Base-by-base conservation (phyloP, 176 grass and related monocot genomes). In the Saccharum spontaneum region DNA sequence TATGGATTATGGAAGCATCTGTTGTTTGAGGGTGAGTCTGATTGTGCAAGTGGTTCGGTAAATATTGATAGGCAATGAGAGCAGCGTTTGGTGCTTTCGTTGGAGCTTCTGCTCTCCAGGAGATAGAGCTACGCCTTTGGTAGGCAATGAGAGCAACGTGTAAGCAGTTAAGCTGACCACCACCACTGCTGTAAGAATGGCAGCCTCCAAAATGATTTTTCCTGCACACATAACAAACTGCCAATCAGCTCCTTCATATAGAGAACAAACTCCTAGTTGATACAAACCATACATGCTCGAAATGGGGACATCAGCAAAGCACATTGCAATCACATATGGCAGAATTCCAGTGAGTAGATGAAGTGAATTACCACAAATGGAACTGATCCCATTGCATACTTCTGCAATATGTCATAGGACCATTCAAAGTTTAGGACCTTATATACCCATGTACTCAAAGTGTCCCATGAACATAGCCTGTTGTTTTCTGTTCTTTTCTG, bases 201-300 rank as follows among this genome's bases (percentile, higher is more conserved):
- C 95, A 44, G 95, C 87, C 80, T 97, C 92, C 73, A 97, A 76
- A 80, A 94, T 94, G 63, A 94, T 16, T 88, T 97, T 94, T 44
- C 95, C 95, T 97, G 92, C 77, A 62, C 77, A 49, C 22, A 84
- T 16, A 84, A 62, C 40, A 75, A 50, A 60, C 1, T 9, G 7
- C 4, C 38, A 44, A 18, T 83, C n/a, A 90, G 62, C 60, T 79
- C 60, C 76, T 38, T 5, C 17, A 67, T 6, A 83, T 3, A 83
- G 14, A 75, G 18, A 66, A 17, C 15, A 18, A 60, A 73, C 73
- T 43, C 10, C 7, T 20, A 66, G 7, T 55, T 37, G 43, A 71
- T 14, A 66, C 9, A 23, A 60, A 40, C 52, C 48, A 67, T 45
- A 41, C 23, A 63, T 72, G 46, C 43, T 80, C 2, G 6, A 55